Base-by-base conservation (phyloP, 331 rosid genomes). In the Malus hybrid region DNA sequence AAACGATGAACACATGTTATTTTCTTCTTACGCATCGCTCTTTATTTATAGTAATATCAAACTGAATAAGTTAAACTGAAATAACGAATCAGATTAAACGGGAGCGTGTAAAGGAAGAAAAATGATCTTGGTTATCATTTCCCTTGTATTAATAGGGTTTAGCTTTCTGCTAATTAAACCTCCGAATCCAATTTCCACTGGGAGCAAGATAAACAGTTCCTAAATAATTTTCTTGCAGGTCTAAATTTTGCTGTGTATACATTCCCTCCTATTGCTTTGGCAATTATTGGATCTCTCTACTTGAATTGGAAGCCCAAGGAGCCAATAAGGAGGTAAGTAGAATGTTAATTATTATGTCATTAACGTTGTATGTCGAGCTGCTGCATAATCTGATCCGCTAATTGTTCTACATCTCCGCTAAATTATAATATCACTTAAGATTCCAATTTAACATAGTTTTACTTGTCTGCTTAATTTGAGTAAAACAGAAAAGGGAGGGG, bases 221-320 rank as follows among this genome's bases (percentile, higher is more conserved):
- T 16, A 50, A 62, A 15, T 70, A 39, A 15, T 32, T 70, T 6
- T 77, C 72, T 75, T 84, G 77, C 85, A 94, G 97, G 97, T 73
- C 89, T 94, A 44, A 79, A 88, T 79, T 90, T 82, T 75, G 86
- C 85, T 46, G 97, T 85, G 32, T 84, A 80, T 48, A 80, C 93
- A 60, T 87, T 92, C 65, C 97, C 99, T 71, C 56, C 92, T 34
- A 77, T 92, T 81, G 90, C 89, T 80, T 31, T 90, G 46, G 46
- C 46, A 1, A 39, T 39, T 39, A 63, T 90, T 77, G 99, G 96
- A 77, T 86, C 87, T 64, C 22, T 92, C 82, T 86, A 80, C 86
- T 79, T 87, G 93, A 88, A 82, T 84, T 60, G 85, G 76, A 82
- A 78, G 79, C 83, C 78, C 70, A 70, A 78, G 60, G 80, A 85